Percentiles rank a stretch among this genome's conserved stretches.
Conservation (phyloP, 371 early-diverging fungal genomes). For the Fennellomyces sp. region DNA sequence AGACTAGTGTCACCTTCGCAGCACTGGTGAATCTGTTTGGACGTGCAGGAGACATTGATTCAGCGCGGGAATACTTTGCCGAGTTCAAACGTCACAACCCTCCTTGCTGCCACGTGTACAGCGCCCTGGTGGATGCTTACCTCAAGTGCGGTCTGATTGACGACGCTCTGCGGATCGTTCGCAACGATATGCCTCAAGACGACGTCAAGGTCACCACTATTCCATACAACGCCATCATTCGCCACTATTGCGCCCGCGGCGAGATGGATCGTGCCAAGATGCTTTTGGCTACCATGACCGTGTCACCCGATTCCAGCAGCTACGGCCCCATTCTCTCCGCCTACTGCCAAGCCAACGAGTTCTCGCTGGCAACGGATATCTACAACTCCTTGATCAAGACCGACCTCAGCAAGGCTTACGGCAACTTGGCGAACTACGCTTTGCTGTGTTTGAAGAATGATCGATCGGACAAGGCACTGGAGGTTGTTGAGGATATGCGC, state of each 20-base stretch:
- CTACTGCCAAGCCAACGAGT: constrained; percentile 29
- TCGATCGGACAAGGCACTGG: constrained; percentile 18
- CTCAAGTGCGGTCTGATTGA: constrained; percentile 37
- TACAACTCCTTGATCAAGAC: constrained; percentile 38
- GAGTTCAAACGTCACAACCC: constrained; percentile 24
- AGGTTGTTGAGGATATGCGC: constrained; percentile 38
- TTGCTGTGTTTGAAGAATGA: constrained; percentile 33
- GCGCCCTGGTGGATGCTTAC: constrained; percentile 47
- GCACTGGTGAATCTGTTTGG: constrained; percentile 51
- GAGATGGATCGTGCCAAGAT: constrained; percentile 32
- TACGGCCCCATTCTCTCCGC: constrained; percentile 47
- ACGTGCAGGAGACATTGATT: constrained; percentile 39
- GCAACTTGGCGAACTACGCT: constrained; percentile 47
- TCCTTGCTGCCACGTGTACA: constrained; percentile 44
- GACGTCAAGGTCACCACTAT: constrained; percentile 35
- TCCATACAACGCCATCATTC: constrained; percentile 48
- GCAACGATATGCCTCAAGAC: constrained; percentile 30
- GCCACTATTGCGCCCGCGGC: constrained; percentile 35
- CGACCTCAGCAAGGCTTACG: constrained; percentile 43
- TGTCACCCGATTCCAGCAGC: constrained; percentile 37
- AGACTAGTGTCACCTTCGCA: constrained; percentile 42
- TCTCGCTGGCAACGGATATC: constrained; percentile 17
- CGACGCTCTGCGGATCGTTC: constrained; percentile 39
- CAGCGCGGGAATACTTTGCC: constrained; percentile 37
- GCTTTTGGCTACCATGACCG: constrained; percentile 31